A percentile compares a stretch with the other conserved stretches of the same genome.
phyloP scores from a whole-genome alignment of 1,284 basidiomycete species.

The Cutaneotrichosporon sp. region DNA sequence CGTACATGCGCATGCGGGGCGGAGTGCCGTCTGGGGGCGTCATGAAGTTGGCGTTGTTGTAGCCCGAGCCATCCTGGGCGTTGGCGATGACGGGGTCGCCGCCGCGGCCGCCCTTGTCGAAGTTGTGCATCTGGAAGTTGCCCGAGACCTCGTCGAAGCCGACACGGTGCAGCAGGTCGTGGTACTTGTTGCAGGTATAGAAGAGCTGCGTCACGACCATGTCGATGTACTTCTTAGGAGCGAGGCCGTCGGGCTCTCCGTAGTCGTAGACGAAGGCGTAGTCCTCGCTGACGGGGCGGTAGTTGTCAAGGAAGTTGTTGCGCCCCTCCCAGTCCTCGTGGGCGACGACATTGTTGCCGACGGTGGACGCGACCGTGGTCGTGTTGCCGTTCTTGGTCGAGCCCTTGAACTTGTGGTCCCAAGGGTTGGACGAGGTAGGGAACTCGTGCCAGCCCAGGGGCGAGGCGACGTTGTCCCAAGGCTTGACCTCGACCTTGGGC shows the following conservation, averaged over 20 bases:
- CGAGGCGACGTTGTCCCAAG: constrained; percentile 70
- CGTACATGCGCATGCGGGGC: constrained; percentile 94
- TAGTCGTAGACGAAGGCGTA: constrained; percentile 73
- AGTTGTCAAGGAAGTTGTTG: constrained; percentile 72
- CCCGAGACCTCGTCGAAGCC: constrained; percentile 89
- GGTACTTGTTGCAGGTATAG: constrained; percentile 82
- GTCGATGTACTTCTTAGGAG: constrained; percentile 74
- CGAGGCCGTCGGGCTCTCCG: constrained; percentile 54
- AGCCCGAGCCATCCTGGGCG: constrained; percentile 90
- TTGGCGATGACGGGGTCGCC: constrained; percentile 90
- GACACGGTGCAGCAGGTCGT: constrained; percentile 61
- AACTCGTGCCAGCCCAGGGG: constrained; percentile 82
- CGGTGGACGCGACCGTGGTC: constrained; percentile 74
- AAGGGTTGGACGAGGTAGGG: constrained; percentile 53
- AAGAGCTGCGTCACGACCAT: constrained; percentile 84
- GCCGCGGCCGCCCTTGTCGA: constrained; percentile 80
- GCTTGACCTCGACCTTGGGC: constrained; percentile 57
- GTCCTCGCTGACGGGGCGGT: constrained; percentile 67
- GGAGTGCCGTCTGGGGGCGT: constrained; percentile 63
- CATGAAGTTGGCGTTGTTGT: constrained; percentile 66
- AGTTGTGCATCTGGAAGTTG: constrained; percentile 98
- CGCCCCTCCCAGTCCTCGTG: constrained; percentile 69
- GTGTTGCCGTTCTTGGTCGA: constrained; percentile 42
- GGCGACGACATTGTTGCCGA: constrained; percentile 78
- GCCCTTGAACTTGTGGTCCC: constrained; percentile 40